Conservation (phyloP, 106 monocot genomes). For the Allium fistulosum region DNA sequence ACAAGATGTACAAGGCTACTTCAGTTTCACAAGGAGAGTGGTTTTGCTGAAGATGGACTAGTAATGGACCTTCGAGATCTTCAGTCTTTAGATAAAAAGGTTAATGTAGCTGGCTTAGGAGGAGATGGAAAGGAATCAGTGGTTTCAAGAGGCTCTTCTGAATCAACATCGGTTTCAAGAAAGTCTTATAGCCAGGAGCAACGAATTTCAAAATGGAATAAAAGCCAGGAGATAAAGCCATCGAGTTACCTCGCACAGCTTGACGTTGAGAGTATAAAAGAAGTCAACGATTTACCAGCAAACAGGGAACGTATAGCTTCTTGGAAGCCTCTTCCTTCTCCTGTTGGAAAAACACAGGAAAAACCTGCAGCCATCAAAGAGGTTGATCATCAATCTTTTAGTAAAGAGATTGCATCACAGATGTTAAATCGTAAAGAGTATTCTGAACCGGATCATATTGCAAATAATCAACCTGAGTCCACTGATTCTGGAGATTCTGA, state of each 20-base stretch:
- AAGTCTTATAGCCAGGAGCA: conserved; percentile 97
- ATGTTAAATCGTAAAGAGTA: conserved; percentile 7
- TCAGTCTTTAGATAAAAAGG: conserved; percentile 48
- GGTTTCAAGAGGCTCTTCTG: conserved; percentile 22
- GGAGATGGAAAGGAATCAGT: conserved; percentile 25
- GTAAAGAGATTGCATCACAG: conserved; percentile 10
- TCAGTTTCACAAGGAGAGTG: conserved; percentile 89
- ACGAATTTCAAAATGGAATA: conserved; percentile 75
- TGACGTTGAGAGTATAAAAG: conserved; percentile 27
- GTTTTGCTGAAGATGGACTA: conserved; percentile 72
- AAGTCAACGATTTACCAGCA: conserved; percentile 20
- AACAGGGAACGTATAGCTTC: conserved; percentile 67
- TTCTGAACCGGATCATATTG: conserved; percentile 17
- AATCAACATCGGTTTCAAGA: conserved; percentile 35
- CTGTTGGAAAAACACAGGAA: conserved; percentile 36
- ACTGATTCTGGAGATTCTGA: conserved; percentile 33
- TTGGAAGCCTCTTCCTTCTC: conserved; percentile 81
- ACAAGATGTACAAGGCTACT: conserved; percentile 90
- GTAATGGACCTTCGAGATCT: conserved; percentile 34
- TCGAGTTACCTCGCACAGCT: conserved; percentile 37
- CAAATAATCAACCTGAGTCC: conserved; percentile 36
- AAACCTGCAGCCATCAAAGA: conserved; percentile 25
- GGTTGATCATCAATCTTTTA: conserved; percentile 12
- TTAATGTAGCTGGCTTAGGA: conserved; percentile 6
- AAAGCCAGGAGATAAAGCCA: conserved; percentile 84